Evolutionary conservation across 2,329 filamentous ascomycete species (phyloP).

Genomic region (Monosporascus sp.): DNA sequence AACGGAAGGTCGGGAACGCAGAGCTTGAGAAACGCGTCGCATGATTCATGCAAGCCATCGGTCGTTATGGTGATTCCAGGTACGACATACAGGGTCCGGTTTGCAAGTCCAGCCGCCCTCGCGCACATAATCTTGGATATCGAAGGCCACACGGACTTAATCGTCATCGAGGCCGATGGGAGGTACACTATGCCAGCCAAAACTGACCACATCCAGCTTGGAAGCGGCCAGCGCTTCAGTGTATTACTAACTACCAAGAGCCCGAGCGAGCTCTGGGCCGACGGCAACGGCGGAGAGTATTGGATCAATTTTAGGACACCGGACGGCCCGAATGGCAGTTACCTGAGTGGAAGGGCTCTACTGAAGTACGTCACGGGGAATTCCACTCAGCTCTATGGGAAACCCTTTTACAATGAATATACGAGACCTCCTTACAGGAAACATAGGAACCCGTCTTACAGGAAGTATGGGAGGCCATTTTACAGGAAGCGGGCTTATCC

Average conservation of each 20-base stretch:
- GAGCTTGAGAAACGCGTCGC: constrained; percentile 27
- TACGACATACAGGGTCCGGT: constrained; percentile 56
- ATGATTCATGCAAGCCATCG: constrained; percentile 36
- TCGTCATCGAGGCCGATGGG: constrained; percentile 57
- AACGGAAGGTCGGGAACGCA: constrained; percentile 47
- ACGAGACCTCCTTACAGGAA: too few species aligned
- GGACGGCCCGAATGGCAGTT: constrained; percentile 35
- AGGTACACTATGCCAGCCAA: constrained; percentile 44
- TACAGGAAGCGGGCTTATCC: too few species aligned
- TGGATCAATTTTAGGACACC: constrained; percentile 45
- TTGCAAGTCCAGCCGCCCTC: constrained; percentile 52
- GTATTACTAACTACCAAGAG: constrained; percentile 50
- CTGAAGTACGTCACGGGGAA: constrained; percentile 34
- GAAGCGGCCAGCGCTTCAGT: constrained; percentile 56
- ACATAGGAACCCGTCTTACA: too few species aligned
- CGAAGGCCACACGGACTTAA: constrained; percentile 49
- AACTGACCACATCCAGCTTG: constrained; percentile 48
- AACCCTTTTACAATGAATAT: background rate
- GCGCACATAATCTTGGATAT: constrained; percentile 50
- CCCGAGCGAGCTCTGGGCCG: constrained; percentile 33
- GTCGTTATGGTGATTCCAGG: constrained; percentile 55
- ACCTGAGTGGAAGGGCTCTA: constrained; percentile 43
- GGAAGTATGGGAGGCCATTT: too few species aligned
- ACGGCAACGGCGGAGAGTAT: constrained; percentile 30
- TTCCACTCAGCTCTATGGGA: background rate